These are phyloP conservation scores for Blastocystis sp. DNA, from an alignment of 352 stramenopile genomes.

Conservation along the genomic window DNA sequence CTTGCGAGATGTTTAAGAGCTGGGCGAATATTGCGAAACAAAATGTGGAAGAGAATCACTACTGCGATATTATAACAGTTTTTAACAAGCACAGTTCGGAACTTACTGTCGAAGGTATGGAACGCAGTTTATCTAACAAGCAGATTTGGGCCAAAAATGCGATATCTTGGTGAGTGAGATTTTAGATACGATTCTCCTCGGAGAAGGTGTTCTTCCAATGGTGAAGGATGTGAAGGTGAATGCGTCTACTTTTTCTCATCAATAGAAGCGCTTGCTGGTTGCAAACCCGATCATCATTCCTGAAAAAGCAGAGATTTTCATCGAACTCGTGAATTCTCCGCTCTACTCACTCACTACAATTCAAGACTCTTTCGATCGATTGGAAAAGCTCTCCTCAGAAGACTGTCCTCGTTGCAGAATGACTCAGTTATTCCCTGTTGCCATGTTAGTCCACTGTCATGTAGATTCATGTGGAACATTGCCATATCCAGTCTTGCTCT, in stretches of 20 bases:
- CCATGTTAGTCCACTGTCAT: not conserved
- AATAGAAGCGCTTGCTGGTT: constrained; percentile 38
- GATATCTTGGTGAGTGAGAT: constrained; percentile 62
- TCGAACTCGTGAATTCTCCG: constrained; percentile 6
- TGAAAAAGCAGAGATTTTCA: not conserved
- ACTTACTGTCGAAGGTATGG: constrained; percentile 67
- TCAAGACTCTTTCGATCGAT: not conserved
- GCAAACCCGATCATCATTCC: constrained; percentile 13
- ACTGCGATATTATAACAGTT: constrained; percentile 72
- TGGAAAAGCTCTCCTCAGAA: not conserved
- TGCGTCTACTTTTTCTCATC: not conserved
- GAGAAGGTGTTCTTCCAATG: constrained; percentile 35
- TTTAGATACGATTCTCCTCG: constrained; percentile 47
- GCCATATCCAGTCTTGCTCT: not conserved
- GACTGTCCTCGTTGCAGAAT: not conserved
- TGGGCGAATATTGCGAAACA: constrained; percentile 76
- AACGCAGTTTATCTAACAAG: not conserved
- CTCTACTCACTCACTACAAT: not conserved
- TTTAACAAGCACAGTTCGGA: constrained; percentile 74
- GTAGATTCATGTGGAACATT: not conserved
- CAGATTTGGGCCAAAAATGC: not conserved
- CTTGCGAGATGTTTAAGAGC: constrained; percentile 81
- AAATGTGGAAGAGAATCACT: constrained; percentile 69
- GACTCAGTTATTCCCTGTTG: constrained; percentile 1
- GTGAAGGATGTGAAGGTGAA: constrained; percentile 31